A percentile compares a stretch with the other conserved stretches of the same genome.
Conservation (phyloP, 768 basidiomycete genomes). For the Mycena vitilis region DNA sequence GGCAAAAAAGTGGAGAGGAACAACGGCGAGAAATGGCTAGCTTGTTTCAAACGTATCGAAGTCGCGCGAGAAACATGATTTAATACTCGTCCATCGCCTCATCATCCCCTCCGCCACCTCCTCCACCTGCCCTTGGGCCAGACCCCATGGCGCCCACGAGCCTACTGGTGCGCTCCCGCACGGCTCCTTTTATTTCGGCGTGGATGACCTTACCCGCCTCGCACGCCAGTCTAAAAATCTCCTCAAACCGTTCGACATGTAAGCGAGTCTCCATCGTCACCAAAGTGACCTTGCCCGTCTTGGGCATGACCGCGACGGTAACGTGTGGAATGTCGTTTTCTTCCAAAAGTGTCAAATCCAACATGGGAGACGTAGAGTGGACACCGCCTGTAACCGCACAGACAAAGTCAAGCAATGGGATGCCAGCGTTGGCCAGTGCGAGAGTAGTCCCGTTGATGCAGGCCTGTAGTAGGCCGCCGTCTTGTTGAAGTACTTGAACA, state of each 20-base stretch:
- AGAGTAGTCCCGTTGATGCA: slow-evolving; percentile 96
- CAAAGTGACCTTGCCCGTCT: slow-evolving; percentile 85
- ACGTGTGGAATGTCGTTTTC: slow-evolving; percentile 91
- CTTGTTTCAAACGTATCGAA: slow-evolving; percentile 83
- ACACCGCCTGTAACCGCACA: slow-evolving; percentile 91
- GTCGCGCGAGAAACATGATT: slow-evolving; percentile 45
- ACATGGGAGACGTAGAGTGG: slow-evolving; percentile 80
- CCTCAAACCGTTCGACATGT: slow-evolving; percentile 92
- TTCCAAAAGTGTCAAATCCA: slow-evolving; percentile 91
- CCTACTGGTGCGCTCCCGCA: slow-evolving; percentile 69
- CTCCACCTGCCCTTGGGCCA: slow-evolving; percentile 48
- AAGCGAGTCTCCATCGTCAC: slow-evolving; percentile 95
- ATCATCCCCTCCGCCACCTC: too few relatives aligned
- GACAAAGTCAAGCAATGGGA: slow-evolving; percentile 91
- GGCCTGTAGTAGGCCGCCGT: slow-evolving; percentile 91
- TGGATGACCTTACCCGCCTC: slow-evolving; percentile 85
- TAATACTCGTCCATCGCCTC: slow-evolving; percentile 51
- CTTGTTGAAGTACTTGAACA: slow-evolving; percentile 93
- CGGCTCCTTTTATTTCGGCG: slow-evolving; percentile 82
- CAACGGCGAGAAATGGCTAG: slow-evolving; percentile 90
- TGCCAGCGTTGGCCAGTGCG: slow-evolving; percentile 89
- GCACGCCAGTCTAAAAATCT: slow-evolving; percentile 82
- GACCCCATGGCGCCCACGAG: slow-evolving; percentile 74
- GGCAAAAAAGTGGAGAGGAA: slow-evolving; percentile 97
- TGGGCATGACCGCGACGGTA: slow-evolving; percentile 91